phyloP scores from a whole-genome alignment of 2,329 filamentous ascomycete genomes.

The Arthrobotrys iridis region DNA sequence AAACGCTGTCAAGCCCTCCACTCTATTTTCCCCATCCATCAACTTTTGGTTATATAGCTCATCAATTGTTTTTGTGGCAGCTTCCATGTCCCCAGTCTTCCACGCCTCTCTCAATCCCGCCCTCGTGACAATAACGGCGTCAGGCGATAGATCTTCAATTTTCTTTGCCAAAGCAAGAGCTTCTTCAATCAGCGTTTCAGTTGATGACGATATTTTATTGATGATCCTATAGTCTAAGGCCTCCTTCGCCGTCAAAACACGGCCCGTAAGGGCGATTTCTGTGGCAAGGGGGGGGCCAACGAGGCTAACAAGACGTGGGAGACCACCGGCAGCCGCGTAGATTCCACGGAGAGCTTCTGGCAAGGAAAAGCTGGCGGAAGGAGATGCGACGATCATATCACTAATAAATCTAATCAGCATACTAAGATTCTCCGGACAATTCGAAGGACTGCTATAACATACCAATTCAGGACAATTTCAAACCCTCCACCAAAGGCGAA shows the following conservation, averaged over 20 bases:
- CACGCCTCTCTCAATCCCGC: constrained; percentile 77
- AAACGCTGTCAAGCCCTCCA: constrained; percentile 78
- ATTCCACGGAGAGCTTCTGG: constrained; percentile 78
- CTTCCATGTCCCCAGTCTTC: constrained; percentile 74
- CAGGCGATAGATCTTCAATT: constrained; percentile 75
- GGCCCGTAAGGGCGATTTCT: constrained; percentile 75
- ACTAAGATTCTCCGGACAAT: background rate
- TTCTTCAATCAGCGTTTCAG: constrained; percentile 66
- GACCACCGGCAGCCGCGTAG: constrained; percentile 74
- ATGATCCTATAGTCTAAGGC: constrained; percentile 74
- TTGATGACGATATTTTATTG: constrained; percentile 70
- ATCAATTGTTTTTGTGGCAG: constrained; percentile 69
- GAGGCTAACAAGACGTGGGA: constrained; percentile 73
- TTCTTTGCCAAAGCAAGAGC: constrained; percentile 71
- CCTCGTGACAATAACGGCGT: constrained; percentile 77
- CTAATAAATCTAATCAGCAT: constrained; percentile 62
- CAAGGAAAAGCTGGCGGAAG: constrained; percentile 71
- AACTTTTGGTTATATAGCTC: constrained; percentile 71
- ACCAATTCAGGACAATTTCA: constrained; percentile 69
- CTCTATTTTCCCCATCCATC: constrained; percentile 75
- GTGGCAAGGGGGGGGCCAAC: constrained; percentile 76
- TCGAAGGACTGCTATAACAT: background rate
- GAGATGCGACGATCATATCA: constrained; percentile 74
- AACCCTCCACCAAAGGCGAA: constrained; percentile 78
- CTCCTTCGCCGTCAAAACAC: constrained; percentile 69